Evolutionary conservation across 75 land plant genomes (phyloP), one percentile per base, ranked within the genome.

Genomic region (Chamaecyparis obtusa): DNA sequence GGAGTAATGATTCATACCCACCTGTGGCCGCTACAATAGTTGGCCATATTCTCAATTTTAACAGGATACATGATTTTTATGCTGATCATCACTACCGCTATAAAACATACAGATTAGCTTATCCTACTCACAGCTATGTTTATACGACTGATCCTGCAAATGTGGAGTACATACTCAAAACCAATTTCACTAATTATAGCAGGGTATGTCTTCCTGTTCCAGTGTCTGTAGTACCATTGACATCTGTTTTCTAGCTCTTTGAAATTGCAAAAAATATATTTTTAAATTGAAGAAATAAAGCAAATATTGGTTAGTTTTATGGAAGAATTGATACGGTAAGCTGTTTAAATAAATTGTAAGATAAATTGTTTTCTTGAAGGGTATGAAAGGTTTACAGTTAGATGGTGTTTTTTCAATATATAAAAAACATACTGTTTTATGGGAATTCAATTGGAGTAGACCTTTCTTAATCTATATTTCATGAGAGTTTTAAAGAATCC

Each of bases 111-210:
- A 84, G 64, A 55, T 30, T 84, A 36, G 13, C 41, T 16, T 84
- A 84, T 33, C 85, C 85, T 21, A 84, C 85, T 14, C 51, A 30
- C 43, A 84, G 64, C 43, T 84, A 84, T 56, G 64, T 85, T 56
- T 33, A 3, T 5, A 86, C 89, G 3, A 56, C 54, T 17, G 89
- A 88, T 60, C 89, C 88, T 13, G 80, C 49, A 44, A 86, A 85
- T 35, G 30, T 88, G 43, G 89, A 88, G 76, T 39, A 88, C 76
- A 87, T 88, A 55, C 86, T 88, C 75, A 88, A 69, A 35, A 87
- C 39, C 55, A 88, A 88, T 56, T 88, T 88, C 51, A 51, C 49
- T 71, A 88, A 88, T 64, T 88, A 86, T 55, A 78, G 54, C 60
- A 67, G 87, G 89, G 88, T 88, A 51, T 32, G 67, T 14, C 83